Evolutionary conservation across 768 basidiomycete genomes (phyloP), one percentile per base, ranked within the genome.

Genomic region (Naganishia kalamii): DNA sequence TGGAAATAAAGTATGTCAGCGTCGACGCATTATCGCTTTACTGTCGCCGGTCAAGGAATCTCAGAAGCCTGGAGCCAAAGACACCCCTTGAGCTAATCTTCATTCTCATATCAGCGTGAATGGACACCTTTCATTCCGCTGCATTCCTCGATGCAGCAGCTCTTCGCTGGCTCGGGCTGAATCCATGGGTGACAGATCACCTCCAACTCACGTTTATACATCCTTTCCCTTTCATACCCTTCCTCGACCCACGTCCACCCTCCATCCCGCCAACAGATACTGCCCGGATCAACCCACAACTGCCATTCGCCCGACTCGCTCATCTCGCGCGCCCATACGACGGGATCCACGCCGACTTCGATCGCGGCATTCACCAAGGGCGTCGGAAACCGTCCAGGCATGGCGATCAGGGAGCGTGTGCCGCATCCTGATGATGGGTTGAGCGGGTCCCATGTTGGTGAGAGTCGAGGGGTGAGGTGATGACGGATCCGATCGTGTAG

Each of bases 241-340:
- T 70, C 63, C 54, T 78, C 77, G 48, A 74, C 74, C 70, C 72
- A 79, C 32, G 74, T 71, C 77, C 77, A 78, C 4, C 73, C 73
- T 7, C 78, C 78, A 52, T 74, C 76, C 32, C 78, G 65, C 73
- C 71, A 75, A 35, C 65, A 62, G 21, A 79, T 74, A 46, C 71
- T 63, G 2, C 78, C 78, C 19, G 78, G 78, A 71, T 79, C 78
- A 52, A 76, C 75, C 77, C 77, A 79, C 17, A 69, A 69, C 61
- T 79, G 71, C 78, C 78, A 79, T 61, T 78, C 77, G 30, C 70
- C 72, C 52, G 65, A 69, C 27, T 67, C 63, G 13, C 66, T 71
- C 49, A 78, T 54, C 11, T 65, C 68, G 13, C 29, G 47, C 35
- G 63, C 69, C 78, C 78, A 79, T 2, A 69, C 40, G n/a, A 30